Base-by-base conservation (phyloP, 495 filamentous ascomycete genomes). In the Pseudoneurospora amorphoporcata region DNA sequence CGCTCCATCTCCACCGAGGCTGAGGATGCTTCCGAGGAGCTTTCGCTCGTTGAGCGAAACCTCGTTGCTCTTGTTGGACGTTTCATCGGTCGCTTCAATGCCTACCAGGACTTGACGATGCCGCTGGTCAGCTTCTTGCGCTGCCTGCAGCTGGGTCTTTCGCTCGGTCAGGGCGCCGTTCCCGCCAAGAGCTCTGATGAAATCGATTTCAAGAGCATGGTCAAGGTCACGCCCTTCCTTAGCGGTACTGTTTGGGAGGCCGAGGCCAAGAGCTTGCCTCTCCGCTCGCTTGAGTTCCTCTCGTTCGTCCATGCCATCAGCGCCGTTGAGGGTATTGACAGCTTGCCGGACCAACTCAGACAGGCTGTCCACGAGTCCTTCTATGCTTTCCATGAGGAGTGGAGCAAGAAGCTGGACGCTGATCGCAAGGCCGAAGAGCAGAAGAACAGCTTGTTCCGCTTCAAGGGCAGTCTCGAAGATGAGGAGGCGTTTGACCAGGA, bases 61-160 rank as follows among this genome's bases (percentile, higher is more conserved):
- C 83, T 97, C 16, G 83, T 82, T 8, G 88, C 91, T 71, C 85
- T 97, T 10, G 87, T 89, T 43, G 78, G 79, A 29, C 87, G 94
- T 45, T 84, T 99, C 37, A 85, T 83, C 2, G 81, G 86, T 2
- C 84, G 88, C 29, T 94, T 92, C 78, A 86, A 88, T 53, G 88
- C 87, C 40, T 98, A 97, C 75, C 91, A 92, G 71, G 95, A 99
- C 79, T 85, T 98, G 68, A 91, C 91, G 0, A 85, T 86, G 68
- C 94, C 94, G 3, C 83, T 93, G 47, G 85, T 94, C 72, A 92
- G 91, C 65, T 94, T 98, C 75, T 85, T 98, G 9, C 88, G 92
- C 70, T 90, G 92, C 71, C 84, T 99, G 12, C 90, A 91, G 73
- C 79, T 95, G 71, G 93, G 94, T 14, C 77, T 97, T 39, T 90